phyloP scores from a whole-genome alignment of 768 basidiomycete species.

The Termitomyces sp. region DNA sequence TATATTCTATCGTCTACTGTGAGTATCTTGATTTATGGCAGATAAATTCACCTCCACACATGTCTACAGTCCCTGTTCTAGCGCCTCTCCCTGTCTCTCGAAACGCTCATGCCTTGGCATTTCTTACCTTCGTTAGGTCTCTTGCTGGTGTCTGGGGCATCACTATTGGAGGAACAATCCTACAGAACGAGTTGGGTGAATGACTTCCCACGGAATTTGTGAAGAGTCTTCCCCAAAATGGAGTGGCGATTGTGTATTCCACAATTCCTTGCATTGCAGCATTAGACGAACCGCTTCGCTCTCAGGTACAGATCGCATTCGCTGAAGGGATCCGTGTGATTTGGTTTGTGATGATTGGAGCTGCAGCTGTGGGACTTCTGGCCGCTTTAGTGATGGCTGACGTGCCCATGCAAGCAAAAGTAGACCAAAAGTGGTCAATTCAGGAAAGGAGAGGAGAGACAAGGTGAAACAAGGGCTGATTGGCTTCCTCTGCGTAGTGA shows the following conservation, averaged over 20 bases:
- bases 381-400: slow-evolving; percentile 8
- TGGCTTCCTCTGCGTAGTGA: no score
- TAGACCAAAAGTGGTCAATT: slow-evolving; percentile 8
- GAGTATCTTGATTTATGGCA: no score
- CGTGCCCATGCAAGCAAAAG: slow-evolving; percentile 10
- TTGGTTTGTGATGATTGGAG: slow-evolving; percentile 13
- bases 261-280: slow-evolving; percentile 42
- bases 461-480: no score
- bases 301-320: slow-evolving; percentile 16
- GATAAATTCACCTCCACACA: no score
- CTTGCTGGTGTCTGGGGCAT: slow-evolving; percentile 49
- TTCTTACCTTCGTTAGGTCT: slow-evolving; percentile 36
- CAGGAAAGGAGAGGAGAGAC: no score
- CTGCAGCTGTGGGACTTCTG: slow-evolving; percentile 6
- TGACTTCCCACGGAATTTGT: slow-evolving; percentile 39
- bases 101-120: slow-evolving; percentile 45
- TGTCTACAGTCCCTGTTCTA: slow-evolving; percentile 49
- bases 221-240: slow-evolving; percentile 29
- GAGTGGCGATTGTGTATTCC: slow-evolving; percentile 42
- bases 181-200: slow-evolving; percentile 48
- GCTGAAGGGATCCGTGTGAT: slow-evolving; percentile 9
- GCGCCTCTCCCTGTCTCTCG: slow-evolving; percentile 40
- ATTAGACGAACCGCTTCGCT: slow-evolving; percentile 29
- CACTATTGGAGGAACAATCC: slow-evolving; percentile 46
- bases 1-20: slow-evolving; percentile 3